Base-by-base conservation (phyloP, 345 rosid species). In the Brassica nigra region DNA sequence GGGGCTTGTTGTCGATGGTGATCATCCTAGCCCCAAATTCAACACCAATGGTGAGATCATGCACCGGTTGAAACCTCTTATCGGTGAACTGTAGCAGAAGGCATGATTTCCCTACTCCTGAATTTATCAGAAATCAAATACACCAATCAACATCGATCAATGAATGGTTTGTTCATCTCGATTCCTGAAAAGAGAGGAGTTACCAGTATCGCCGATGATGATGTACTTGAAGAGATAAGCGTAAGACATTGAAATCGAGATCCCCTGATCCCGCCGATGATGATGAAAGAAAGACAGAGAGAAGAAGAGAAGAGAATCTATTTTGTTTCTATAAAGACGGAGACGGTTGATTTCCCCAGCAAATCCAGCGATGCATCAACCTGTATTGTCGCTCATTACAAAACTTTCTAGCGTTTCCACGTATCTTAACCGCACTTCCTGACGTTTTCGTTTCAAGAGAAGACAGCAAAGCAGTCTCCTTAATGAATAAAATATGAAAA, bases 41-140 rank as follows among this genome's bases (percentile, higher is more conserved):
- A 11, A 91, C 97, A 49, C 99, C 98, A 18, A 95, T 95, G 8
- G 99, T 95, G 59, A 95, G 89, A 78, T 95, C 98, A 81, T 95
- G 98, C 67, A 92, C 98, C 0, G 99, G 98, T 78, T 95, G 98
- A 83, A 95, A 95, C 85, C 98, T 85, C 89, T 95, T 95, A 85
- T 95, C 98, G 7, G 97, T 95, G 81, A 95, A 95, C 90, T 95
- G 99, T 9, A 95, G 92, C 59, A 95, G 86, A 47, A 95, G 97
- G 63, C 99, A 95, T 54, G 99, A 95, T 87, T 95, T 95, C 11
- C 99, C 98, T 5, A 95, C 99, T 62, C 99, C 97, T 93, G 77
- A 59, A 47, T 8, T 2, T 4, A 4, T 14, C 55, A 47, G 5
- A 37, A 47, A 47, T 47, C 7, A 47, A 47, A 34, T 14, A 4